phyloP scores from a whole-genome alignment of 805 yeast genomes.

The Ogataea salicorniae region DNA sequence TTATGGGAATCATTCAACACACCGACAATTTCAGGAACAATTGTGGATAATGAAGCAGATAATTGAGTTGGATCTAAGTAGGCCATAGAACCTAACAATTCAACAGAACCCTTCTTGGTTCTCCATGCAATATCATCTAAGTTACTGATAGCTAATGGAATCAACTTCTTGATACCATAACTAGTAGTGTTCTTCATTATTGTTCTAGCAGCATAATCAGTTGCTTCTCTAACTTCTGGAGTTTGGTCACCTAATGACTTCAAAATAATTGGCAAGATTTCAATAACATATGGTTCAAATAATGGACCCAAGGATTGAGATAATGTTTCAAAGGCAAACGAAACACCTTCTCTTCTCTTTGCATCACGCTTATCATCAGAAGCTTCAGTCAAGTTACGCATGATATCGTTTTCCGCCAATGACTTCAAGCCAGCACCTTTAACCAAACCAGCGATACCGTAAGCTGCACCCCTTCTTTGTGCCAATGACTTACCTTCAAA shows the following conservation, averaged over 20 bases:
- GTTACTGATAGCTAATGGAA: constrained; percentile 84
- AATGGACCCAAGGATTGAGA: constrained; percentile 68
- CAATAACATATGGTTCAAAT: constrained; percentile 94
- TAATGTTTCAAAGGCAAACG: constrained; percentile 78
- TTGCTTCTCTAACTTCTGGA: constrained; percentile 84
- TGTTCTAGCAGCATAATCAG: constrained; percentile 77
- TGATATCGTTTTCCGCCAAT: constrained; percentile 68
- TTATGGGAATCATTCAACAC: constrained; percentile 93
- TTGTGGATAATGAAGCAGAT: constrained; percentile 80
- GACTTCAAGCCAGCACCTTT: constrained; percentile 85
- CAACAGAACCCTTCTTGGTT: constrained; percentile 94
- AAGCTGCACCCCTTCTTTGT: constrained; percentile 89
- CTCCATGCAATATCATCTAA: constrained; percentile 93
- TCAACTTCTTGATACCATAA: constrained; percentile 83
- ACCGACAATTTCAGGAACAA: constrained; percentile 95
- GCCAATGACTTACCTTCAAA: constrained; percentile 45
- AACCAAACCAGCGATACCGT: constrained; percentile 90
- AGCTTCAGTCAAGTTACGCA: constrained; percentile 71
- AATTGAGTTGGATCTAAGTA: constrained; percentile 92
- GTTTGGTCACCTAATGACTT: constrained; percentile 79
- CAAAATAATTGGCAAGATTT: constrained; percentile 75
- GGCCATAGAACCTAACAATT: constrained; percentile 95
- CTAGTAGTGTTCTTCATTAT: constrained; percentile 91
- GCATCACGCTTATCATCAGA: constrained; percentile 81
- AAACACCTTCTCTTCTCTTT: constrained; percentile 78